Conservation (phyloP, 1,284 basidiomycete genomes). For the Leccinum solheimii region DNA sequence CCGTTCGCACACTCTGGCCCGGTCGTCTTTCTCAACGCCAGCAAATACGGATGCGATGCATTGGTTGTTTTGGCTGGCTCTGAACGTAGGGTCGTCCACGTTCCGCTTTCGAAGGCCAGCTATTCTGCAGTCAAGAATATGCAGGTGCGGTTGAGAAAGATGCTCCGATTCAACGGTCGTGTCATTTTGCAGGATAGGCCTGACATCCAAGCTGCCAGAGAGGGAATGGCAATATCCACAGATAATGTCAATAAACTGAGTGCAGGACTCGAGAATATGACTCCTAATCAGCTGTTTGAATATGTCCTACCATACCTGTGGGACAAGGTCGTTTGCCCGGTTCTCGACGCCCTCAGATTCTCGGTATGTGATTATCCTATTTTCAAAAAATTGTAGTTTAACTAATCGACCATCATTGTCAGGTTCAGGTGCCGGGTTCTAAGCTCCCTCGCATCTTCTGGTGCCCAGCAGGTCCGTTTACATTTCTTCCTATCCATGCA, state of each 20-base stretch:
- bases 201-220: no score
- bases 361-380: conserved; percentile 6
- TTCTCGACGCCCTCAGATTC: conserved; percentile 7
- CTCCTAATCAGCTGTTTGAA: background rate
- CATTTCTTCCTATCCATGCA: conserved; percentile 18
- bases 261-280: background rate
- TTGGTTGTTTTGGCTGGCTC: background rate
- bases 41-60: background rate
- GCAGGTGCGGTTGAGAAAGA: background rate
- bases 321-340: conserved; percentile 4
- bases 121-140: background rate
- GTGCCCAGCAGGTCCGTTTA: conserved; percentile 14
- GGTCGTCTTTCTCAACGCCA: conserved; percentile 8
- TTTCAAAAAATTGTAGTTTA: background rate
- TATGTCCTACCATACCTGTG: conserved; percentile 2
- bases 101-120: background rate
- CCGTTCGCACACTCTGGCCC: background rate
- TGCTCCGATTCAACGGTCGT: background rate
- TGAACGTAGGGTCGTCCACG: background rate
- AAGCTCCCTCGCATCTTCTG: conserved; percentile 12
- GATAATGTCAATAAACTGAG: no score
- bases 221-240: no score
- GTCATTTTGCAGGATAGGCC: background rate
- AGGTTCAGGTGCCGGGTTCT: background rate
- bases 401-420: background rate